Evolutionary conservation across 139 green algal species (phyloP), one percentile per base, ranked within the genome.

Genomic region (Desmodesmus armatus): DNA sequence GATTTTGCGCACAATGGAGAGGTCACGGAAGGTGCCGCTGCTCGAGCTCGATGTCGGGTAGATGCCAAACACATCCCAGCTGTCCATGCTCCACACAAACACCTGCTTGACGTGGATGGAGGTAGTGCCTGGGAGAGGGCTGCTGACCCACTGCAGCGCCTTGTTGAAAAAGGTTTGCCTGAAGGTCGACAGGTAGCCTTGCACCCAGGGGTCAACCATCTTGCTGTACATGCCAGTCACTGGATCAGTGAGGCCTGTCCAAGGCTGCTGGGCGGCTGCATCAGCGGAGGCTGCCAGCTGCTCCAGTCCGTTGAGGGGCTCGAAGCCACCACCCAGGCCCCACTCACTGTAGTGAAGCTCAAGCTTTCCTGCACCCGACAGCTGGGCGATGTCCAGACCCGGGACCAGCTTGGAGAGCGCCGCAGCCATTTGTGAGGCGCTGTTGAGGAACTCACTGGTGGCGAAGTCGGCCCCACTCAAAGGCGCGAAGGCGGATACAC

Each of bases 401-500:
- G 53, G 53, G 49, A 65, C 84, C 25, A 86, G 78, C 3, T 53
- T 47, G 9, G 29, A 33, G 29, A 85, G 13, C 35, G 85, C 75
- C 13, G 58, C 37, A 17, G 27, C 78, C 62, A 87, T 66, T 29
- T 87, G 86, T 66, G 77, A 86, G 9, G 77, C 78, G 27, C 37
- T 37, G 40, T 72, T 80, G 44, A 87, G 78, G 23, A 93, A 88
- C 73, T 90, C 73, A 21, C 78, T 83, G 5, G 73, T 23, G 29
- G 40, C 15, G 74, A 93, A 88, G 11, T 77, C 76, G 31, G 88
- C 83, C 1, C 83, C 80, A 9, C 63, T 67, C 62, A 85, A 88
- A 11, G 90, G 87, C 2, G 85, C 82, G 25, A 92, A 93, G 3
- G 87, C 84, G 6, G 83, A 90, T 49, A 93, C 87, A 44, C 88